These are phyloP conservation scores for Calocybe gambosa DNA, from an alignment of 1,284 basidiomycete genomes.

Conservation along the genomic window DNA sequence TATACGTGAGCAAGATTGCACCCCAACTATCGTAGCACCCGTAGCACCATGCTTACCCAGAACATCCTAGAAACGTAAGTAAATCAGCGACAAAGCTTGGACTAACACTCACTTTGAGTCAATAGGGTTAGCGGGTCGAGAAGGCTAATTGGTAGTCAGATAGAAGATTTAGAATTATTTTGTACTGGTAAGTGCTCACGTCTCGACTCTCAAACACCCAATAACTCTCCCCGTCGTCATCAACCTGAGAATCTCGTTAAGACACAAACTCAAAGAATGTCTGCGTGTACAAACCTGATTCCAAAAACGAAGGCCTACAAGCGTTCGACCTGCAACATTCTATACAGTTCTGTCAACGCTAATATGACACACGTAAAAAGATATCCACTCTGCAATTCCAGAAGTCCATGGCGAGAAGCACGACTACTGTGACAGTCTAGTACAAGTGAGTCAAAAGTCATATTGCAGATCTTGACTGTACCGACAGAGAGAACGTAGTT, in stretches of 20 bases:
- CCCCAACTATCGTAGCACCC: neutral
- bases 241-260: constrained; percentile 47
- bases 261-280: neutral
- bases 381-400: constrained; percentile 84
- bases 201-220: constrained; percentile 96
- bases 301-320: constrained; percentile 93
- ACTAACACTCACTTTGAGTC: constrained; percentile 70
- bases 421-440: constrained; percentile 88
- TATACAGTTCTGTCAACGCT: constrained; percentile 25
- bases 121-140: constrained; percentile 82
- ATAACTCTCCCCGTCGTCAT: constrained; percentile 91
- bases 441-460: constrained; percentile 1
- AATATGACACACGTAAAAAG: neutral
- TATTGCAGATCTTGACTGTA: constrained; percentile 10
- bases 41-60: constrained; percentile 67
- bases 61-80: constrained; percentile 63
- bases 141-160: constrained; percentile 50
- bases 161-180: constrained; percentile 5
- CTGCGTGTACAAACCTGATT: constrained; percentile 60
- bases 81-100: neutral
- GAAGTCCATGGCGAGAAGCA: constrained; percentile 90
- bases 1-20: neutral
- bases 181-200: constrained; percentile 40
- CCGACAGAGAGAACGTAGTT: constrained; percentile 86
- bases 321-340: constrained; percentile 87